Evolutionary conservation across 805 yeast genomes (phyloP), one percentile per base, ranked within the genome.

Genomic region (Candida chauliodis): DNA sequence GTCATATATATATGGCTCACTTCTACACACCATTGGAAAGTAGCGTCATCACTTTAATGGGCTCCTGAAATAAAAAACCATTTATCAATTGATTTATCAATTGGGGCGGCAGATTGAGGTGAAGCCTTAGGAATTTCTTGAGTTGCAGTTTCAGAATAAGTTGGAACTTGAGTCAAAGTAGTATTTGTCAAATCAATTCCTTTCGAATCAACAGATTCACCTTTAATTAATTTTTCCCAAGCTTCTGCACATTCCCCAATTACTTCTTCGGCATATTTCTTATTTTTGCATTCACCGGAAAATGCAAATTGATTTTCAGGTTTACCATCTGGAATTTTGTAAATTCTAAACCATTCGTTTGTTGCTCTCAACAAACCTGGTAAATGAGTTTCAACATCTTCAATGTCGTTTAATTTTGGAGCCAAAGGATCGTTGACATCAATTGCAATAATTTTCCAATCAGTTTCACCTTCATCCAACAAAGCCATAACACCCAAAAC

Each of bases 51-150:
- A 19, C 20, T 30, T 55, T 64, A 68, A 52, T 68, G 73, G 47
- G 84, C 81, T 70, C 91, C 93, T 44, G 91, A 87, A 61, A 91
- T 91, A 81, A 80, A 91, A 79, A 93, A 91, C 99, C 99, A 91
- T 74, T 91, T 91, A 78, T 91, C 98, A 62, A 91, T 73, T 40
- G 96, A 87, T 70, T 85, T 79, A 75, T 91, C 99, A 64, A 93
- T 87, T 67, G 96, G 95, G 48, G 95, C 96, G 61, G 90, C 89
- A 48, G 90, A 76, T 50, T 71, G 64, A 49, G 84, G 78, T 52
- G 77, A 55, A 54, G 86, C 95, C 42, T 76, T 75, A 52, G 96
- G 95, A 42, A 87, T 60, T 41, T 66, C 73, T 42, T 69, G 52
- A 38, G 66, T 67, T 39, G 75, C 59, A 37, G 52, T 42, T 34